Evolutionary conservation across 176 grass and related monocot genomes (phyloP).

Genomic region (maize (Zea mays)): DNA sequence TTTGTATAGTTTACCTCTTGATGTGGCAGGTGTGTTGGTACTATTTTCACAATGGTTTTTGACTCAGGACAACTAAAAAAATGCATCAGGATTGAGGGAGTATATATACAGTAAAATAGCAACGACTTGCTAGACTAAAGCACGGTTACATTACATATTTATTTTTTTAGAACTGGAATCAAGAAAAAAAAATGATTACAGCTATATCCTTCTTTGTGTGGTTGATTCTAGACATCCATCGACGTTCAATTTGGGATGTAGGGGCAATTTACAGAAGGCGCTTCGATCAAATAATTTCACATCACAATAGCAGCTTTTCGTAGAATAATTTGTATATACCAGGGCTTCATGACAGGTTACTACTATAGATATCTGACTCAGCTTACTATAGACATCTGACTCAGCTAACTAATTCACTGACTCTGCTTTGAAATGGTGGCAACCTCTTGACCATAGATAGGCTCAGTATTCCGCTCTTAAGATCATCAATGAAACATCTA

Average conservation of each 20-base stretch:
- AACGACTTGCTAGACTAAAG: neutral
- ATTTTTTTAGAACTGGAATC: no score
- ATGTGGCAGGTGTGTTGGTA: neutral
- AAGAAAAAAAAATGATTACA: neutral
- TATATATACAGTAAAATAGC: neutral
- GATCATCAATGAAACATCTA: neutral
- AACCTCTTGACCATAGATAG: neutral
- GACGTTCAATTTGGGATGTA: no score
- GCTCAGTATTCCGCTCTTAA: neutral
- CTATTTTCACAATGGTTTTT: neutral
- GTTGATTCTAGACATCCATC: neutral
- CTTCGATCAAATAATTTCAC: neutral
- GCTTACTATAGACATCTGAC: no score
- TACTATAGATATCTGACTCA: neutral
- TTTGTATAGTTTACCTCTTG: neutral
- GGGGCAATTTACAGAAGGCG: neutral
- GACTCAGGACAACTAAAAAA: neutral
- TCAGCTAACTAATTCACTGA: neutral
- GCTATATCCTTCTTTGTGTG: neutral
- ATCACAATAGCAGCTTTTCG: neutral
- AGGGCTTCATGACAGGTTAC: neutral
- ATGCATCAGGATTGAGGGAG: neutral
- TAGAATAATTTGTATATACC: neutral
- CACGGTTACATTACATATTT: neutral
- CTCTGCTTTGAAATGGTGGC: neutral